Base-by-base conservation (phyloP, 2,329 filamentous ascomycete genomes). In the Hypoxylon sp. region DNA sequence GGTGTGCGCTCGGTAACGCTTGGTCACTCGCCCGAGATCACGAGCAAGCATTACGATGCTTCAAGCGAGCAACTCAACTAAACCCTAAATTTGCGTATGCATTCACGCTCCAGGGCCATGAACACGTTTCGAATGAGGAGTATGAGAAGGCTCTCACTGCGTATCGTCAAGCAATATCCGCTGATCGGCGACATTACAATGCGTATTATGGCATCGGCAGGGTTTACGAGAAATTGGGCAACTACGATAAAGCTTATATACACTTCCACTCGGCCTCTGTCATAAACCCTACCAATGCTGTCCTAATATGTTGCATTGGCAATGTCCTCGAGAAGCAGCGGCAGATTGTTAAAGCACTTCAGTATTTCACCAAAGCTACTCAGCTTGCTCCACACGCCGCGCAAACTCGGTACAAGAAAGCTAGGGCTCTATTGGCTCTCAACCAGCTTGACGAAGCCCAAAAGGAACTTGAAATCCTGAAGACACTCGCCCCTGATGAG, bases 51-150 rank as follows among this genome's bases (percentile, higher is more conserved):
- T 85, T 99, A 54, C 91, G 92, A 72, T 98, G 96, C 79, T 99
- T 99, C 87, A 95, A 93, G 77, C 89, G 96, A 62, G 95, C 96
- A 6, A 97, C 94, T 0, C 94, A 98, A 78, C 82, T 99, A 2
- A 89, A 98, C 76, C 90, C 93, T 6, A 91, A 90, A 63, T 98
- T 98, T 79, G 94, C 96, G 0, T 99, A 99, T 77, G 95, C 94
- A 1, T 98, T 95, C 79, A 98, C 96, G 0, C 82, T 99, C 2
- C 95, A 98, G 79, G 96, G 96, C 0, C 96, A 99, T 78, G 96
- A 99, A 78, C 93, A 97, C 78, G 91, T 98, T 48, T 89, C 93
- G 37, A 98, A 98, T 73, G 97, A 99, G 80, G 97, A 99, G 79
- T 98, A 96, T 76, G 95, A 98, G 78, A 97, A 97, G 78, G 96